Percentiles rank a stretch among this genome's conserved stretches.
phyloP scores from a whole-genome alignment of 2,329 filamentous ascomycete species.

The Catunica adiposa region DNA sequence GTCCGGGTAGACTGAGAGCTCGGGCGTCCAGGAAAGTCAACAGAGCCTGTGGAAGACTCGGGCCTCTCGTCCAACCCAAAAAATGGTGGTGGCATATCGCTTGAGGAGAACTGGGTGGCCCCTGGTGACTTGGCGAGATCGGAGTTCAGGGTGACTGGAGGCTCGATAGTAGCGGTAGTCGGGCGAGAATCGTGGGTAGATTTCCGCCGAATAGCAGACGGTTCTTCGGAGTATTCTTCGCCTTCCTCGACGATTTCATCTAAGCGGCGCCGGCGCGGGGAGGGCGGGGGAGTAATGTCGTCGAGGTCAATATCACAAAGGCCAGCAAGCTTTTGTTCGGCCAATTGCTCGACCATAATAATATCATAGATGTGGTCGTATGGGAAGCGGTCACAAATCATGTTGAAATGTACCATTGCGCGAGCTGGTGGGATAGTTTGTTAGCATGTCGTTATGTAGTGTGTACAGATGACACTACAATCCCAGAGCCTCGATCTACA shows the following conservation, averaged over 20 bases:
- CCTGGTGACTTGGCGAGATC: slow-evolving; percentile 35
- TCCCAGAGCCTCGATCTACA: background rate
- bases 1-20: slow-evolving; percentile 35
- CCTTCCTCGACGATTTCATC: slow-evolving; percentile 91
- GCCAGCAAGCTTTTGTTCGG: slow-evolving; percentile 72
- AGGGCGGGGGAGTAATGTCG: slow-evolving; percentile 52
- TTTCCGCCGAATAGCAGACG: slow-evolving; percentile 36
- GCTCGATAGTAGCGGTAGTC: slow-evolving; percentile 15
- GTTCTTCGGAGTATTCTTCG: slow-evolving; percentile 48
- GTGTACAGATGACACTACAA: background rate
- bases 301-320: slow-evolving; percentile 82
- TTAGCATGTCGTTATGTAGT: background rate
- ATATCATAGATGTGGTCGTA: slow-evolving; percentile 78
- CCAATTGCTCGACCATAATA: slow-evolving; percentile 57
- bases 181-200: slow-evolving; percentile 26
- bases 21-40: slow-evolving; percentile 25
- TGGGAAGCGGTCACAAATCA: slow-evolving; percentile 57
- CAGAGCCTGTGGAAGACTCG: slow-evolving; percentile 28
- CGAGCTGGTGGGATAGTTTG: slow-evolving; percentile 45
- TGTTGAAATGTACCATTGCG: slow-evolving; percentile 56
- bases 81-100: slow-evolving; percentile 35
- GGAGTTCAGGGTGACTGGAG: slow-evolving; percentile 34
- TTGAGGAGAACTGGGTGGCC: slow-evolving; percentile 32
- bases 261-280: slow-evolving; percentile 60
- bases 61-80: slow-evolving; percentile 29